Conservation (phyloP, 1,139 yeast genomes). For the Taphrina deformans region DNA sequence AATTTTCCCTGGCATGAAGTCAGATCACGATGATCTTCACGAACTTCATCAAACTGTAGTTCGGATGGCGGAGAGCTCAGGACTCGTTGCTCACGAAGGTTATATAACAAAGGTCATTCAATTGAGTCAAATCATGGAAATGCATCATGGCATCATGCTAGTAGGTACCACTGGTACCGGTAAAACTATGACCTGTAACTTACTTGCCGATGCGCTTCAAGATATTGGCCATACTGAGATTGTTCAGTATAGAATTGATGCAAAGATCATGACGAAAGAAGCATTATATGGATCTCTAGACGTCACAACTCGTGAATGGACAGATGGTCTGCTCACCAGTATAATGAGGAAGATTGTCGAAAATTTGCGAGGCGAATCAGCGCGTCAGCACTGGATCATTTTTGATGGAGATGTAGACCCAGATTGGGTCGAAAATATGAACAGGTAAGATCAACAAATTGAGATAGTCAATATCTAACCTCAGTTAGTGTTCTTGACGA, state of each 20-base stretch:
- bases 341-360: constrained; percentile 62
- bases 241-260: constrained; percentile 58
- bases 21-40: constrained; percentile 39
- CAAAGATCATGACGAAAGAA: constrained; percentile 70
- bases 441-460: constrained; percentile 47
- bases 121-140: constrained; percentile 60
- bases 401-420: constrained; percentile 96
- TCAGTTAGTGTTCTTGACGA: constrained; percentile 73
- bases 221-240: constrained; percentile 48
- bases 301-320: constrained; percentile 83
- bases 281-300: constrained; percentile 72
- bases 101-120: constrained; percentile 66
- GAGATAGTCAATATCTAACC: not conserved
- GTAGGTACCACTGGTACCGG: constrained; percentile 81
- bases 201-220: constrained; percentile 54
- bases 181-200: constrained; percentile 60
- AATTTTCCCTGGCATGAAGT: constrained; percentile 43
- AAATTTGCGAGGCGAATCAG: constrained; percentile 59
- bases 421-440: constrained; percentile 86
- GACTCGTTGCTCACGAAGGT: constrained; percentile 44
- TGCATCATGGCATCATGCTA: constrained; percentile 77
- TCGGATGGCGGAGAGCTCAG: constrained; percentile 41
- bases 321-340: constrained; percentile 78
- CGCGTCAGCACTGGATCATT: constrained; percentile 69
- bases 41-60: constrained; percentile 39